Evolutionary conservation across 495 filamentous ascomycete genomes (phyloP).

Genomic region (Achaetomiella virescens): DNA sequence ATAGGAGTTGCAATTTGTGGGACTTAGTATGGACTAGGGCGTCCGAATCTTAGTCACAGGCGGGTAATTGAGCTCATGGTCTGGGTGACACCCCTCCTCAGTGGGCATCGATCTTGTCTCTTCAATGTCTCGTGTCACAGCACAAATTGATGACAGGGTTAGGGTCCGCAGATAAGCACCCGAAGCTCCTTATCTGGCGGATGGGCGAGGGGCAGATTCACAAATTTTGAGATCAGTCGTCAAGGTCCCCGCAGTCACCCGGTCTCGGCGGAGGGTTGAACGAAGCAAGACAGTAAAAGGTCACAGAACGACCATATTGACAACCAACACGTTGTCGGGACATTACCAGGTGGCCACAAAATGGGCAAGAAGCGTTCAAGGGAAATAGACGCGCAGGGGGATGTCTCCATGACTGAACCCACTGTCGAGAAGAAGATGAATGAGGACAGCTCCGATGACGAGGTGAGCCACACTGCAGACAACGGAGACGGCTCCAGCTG

Average conservation of each 20-base stretch:
- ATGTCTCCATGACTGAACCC: conserved; percentile 13
- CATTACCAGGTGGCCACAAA: background rate
- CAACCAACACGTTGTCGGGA: background rate
- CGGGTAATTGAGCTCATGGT: background rate
- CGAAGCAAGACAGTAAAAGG: background rate
- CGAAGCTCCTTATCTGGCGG: conserved; percentile 4
- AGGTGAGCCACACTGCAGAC: background rate
- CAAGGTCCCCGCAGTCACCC: conserved; percentile 16
- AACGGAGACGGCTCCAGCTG: background rate
- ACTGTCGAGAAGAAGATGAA: conserved; percentile 5
- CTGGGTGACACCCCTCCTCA: background rate
- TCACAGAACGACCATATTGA: background rate
- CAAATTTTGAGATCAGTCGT: conserved; percentile 9
- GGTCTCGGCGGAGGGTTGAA: conserved; percentile 1
- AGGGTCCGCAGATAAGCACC: background rate
- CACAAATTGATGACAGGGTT: background rate
- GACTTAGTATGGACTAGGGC: background rate
- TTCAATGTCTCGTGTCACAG: no score
- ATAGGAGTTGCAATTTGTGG: background rate
- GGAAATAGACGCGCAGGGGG: conserved; percentile 19
- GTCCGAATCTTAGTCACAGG: background rate
- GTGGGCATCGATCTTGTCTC: background rate
- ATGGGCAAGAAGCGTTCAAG: conserved; percentile 23
- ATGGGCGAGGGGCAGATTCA: conserved; percentile 1
- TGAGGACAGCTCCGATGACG: conserved; percentile 12